Evolutionary conservation across 768 basidiomycete genomes (phyloP).

Genomic region (Neoboletus magnificus): DNA sequence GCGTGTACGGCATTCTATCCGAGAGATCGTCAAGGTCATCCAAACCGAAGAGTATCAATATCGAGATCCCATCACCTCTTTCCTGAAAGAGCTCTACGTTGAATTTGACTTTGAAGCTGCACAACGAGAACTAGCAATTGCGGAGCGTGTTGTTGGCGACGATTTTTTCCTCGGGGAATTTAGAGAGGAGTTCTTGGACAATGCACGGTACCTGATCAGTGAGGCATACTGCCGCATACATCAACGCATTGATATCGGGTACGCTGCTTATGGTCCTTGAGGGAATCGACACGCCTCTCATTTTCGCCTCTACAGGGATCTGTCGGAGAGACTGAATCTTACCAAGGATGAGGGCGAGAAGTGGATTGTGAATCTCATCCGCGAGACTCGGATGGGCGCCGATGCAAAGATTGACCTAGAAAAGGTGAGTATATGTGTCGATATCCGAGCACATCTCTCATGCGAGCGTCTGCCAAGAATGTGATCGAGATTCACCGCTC

Average conservation of each 20-base stretch:
- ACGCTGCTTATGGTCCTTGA: slow-evolving; percentile 19
- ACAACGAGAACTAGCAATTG: slow-evolving; percentile 72
- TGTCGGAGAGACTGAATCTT: slow-evolving; percentile 90
- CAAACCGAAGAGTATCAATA: slow-evolving; percentile 97
- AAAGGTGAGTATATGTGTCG: slow-evolving; percentile 50
- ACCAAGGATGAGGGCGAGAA: slow-evolving; percentile 96
- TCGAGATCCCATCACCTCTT: slow-evolving; percentile 87
- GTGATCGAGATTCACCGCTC: slow-evolving; percentile 94
- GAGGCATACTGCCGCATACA: slow-evolving; percentile 99
- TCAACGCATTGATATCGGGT: slow-evolving; percentile 87
- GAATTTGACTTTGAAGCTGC: slow-evolving; percentile 97
- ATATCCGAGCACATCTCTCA: background rate
- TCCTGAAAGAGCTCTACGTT: slow-evolving; percentile 90
- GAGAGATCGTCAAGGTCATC: slow-evolving; percentile 90
- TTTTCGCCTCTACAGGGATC: slow-evolving; percentile 51
- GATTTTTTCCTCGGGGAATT: slow-evolving; percentile 95
- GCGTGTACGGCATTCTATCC: slow-evolving; percentile 82
- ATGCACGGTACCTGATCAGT: slow-evolving; percentile 92
- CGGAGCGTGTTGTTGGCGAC: slow-evolving; percentile 78
- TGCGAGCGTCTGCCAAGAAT: slow-evolving; percentile 54
- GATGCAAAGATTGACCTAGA: slow-evolving; percentile 98
- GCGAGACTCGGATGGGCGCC: slow-evolving; percentile 93
- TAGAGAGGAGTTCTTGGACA: slow-evolving; percentile 93
- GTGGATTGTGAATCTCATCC: slow-evolving; percentile 99
- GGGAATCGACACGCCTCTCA: background rate